Percentiles rank a stretch among this genome's conserved stretches.
These are phyloP conservation scores for Zymoseptoria brevis DNA, from an alignment of 2,329 filamentous ascomycete species.

Conservation along the genomic window DNA sequence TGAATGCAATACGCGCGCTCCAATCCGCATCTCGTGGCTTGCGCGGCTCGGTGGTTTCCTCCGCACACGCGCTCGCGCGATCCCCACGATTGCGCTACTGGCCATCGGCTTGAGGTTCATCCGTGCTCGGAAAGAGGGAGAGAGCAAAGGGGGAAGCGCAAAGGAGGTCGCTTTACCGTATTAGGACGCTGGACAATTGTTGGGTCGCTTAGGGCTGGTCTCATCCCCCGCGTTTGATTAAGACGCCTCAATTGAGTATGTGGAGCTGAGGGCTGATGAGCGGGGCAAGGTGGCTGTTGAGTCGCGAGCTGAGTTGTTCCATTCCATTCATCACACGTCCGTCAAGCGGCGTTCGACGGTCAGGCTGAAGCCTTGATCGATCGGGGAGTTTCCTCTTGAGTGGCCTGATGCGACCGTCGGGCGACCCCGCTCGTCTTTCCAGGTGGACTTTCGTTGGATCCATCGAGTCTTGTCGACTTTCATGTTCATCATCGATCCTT, in stretches of 20 bases:
- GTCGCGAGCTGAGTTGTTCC: background rate
- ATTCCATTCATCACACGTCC: no score
- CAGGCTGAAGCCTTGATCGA: background rate
- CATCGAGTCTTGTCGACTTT: background rate
- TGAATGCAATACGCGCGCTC: background rate
- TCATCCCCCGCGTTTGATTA: background rate
- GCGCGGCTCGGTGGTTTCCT: background rate
- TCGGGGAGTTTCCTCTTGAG: background rate
- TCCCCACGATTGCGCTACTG: background rate
- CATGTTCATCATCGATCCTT: background rate
- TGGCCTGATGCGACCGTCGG: background rate
- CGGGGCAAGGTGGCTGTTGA: background rate
- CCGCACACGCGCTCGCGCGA: background rate
- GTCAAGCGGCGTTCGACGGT: no score
- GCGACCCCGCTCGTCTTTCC: background rate
- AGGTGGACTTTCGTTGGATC: background rate
- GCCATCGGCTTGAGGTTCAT: background rate
- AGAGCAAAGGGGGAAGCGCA: background rate
- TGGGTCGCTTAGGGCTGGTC: background rate
- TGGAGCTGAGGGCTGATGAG: background rate
- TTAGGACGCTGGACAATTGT: background rate
- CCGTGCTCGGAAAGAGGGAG: background rate
- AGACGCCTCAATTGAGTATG: background rate
- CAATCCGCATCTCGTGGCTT: background rate
- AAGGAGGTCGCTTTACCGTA: background rate